Base-by-base conservation (phyloP, 129 eudicot species). In the Calendula officinalis region DNA sequence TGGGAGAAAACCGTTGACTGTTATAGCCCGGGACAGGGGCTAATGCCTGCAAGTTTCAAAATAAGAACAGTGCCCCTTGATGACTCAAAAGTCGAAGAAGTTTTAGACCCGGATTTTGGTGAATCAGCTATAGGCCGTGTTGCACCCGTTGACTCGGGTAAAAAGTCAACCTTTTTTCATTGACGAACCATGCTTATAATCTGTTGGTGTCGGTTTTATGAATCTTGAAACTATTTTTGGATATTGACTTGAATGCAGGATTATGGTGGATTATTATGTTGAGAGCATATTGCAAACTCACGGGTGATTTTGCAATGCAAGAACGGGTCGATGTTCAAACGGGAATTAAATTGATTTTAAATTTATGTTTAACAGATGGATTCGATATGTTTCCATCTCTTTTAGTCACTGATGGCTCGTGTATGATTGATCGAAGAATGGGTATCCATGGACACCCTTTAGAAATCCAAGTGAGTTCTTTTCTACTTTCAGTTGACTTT, bases 361-460 rank as follows among this genome's bases (percentile, higher is more conserved):
- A 91, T 48, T 76, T 91, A 58, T 87, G 96, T 34, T 64, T 91
- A 61, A 74, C 96, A 35, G 91, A 84, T 81, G 98, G 98, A 12
- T 91, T 91, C 64, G 96, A 91, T 81, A 91, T 91, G 98, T 91
- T 91, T 54, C 97, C 97, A 52, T 81, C 97, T 66, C 76, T 91
- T 44, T 75, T 91, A 34, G 95, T 86, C 68, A 86, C 95, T 59
- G 94, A 87, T 80, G 97, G 97, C 47, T 91, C 97, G 27, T 91
- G 97, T 66, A 91, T 91, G 97, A 87, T 87, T 57, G 97, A 86
- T 80, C 75, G 97, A 47, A 75, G 97, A 45, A 84, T 91, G 95
- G 97, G 97, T 68, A 86, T 91, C 66, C 97, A 87, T 80, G 97
- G 97, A 39, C 97, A 91, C 76, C 97, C 95, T n/a, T 65, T 91